Base-by-base conservation (phyloP, 495 filamentous ascomycete genomes). In the Copromyces sp. region DNA sequence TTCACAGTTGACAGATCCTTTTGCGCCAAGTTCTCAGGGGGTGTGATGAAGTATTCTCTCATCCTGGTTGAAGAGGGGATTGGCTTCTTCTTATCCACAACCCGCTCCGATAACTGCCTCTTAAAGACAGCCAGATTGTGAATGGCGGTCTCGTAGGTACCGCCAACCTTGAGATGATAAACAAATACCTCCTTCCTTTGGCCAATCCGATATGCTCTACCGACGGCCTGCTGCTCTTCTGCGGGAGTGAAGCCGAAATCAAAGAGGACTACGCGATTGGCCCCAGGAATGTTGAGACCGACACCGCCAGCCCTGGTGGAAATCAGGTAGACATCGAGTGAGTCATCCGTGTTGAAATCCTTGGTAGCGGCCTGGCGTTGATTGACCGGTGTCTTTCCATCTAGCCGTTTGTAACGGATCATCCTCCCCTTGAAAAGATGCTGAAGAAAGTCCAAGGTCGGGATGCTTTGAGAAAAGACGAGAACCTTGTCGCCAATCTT, bases 201-300 rank as follows among this genome's bases (percentile, higher is more conserved):
- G 0, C 95, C 94, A 29, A 98, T 85, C 3, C 95, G 92, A 78
- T 96, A 97, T 1, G 91, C 91, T 75, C 95, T 87, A 9, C 93
- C 94, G 71, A 98, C 87, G 8, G 95, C 95, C 79, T 98, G 95
- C 72, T 94, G 89, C 77, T 98, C 95, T 80, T 89, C 87, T 6
- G 86, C 86, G 0, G 95, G 95, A 70, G 93, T 95, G 80, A 89
- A 97, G 68, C 84, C 83, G 78, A 91, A 93, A 76, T 98, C 95
- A 42, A 97, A 90, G 24, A 98, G 91, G 32, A 98, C 85, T 11
- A 97, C 92, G 8, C 95, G 88, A 79, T 97, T 98, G 0, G 95
- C 95, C 5, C 92, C 91, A 44, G 82, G 84, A 39, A 98, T 89
- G 75, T 98, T 98, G 71, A 98, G 81, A 0, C 94, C 94, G 0